Base-by-base conservation (phyloP, 179 eudicot genomes). In the Pouteria campechiana region DNA sequence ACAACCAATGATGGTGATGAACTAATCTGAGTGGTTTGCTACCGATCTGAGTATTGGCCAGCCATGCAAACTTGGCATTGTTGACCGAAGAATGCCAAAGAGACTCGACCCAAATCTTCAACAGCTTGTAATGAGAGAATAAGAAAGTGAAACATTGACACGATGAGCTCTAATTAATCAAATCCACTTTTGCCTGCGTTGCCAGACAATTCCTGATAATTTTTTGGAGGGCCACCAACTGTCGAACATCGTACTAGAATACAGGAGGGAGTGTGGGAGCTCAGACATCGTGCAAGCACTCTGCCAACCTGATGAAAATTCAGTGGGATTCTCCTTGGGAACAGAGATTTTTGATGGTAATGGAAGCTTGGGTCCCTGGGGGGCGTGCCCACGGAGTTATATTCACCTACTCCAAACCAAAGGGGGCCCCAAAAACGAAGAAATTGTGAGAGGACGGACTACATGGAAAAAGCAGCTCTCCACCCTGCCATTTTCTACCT, bases 241-340 rank as follows among this genome's bases (percentile, higher is more conserved):
- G 7, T 57, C 60, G 4, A 45, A 41, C 21, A 59, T 76, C 11
- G 41, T 44, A n/a, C 46, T 72, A 2, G 73, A 76, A 17, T 76
- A 76, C 31, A 59, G 70, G 38, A 72, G 67, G 60, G 83, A 76
- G 58, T 76, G 83, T 43, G 55, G 61, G 18, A 65, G 66, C 16
- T 57, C 64, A 30, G 72, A 69, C 44, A 32, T 44, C 11, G 68
- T 76, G 24, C 52, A 69, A 32, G 68, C 83, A 18, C 65, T 76
- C 3, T 56, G 70, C 41, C 65, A 60, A 20, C 79, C 72, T 28
- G 41, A 60, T 17, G 45, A 51, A 32, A 57, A 27, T 25, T 44
- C 1, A 59, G 63, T 41, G 60, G 70, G 21, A n/a, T 52, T 44
- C 42, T 51, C 61, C 14, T n/a, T 60, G 16, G 27, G 53, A 2